Conservation (phyloP, 805 yeast species). For the Candida krabiensis region DNA sequence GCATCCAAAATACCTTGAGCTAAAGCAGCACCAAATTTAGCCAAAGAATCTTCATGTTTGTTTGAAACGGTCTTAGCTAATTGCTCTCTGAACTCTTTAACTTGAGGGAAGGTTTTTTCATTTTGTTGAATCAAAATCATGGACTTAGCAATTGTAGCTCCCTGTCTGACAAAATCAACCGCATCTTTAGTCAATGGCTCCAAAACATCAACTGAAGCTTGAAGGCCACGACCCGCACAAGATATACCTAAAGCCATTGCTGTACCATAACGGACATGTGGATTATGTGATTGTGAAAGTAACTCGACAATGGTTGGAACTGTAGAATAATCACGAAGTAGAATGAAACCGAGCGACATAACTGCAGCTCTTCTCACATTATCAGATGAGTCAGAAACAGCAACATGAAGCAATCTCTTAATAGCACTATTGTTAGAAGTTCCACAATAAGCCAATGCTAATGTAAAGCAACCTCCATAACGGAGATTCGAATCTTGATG, state of each 20-base stretch:
- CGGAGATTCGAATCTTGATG: conserved; percentile 84
- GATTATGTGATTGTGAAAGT: conserved; percentile 91
- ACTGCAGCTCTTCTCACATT: conserved; percentile 97
- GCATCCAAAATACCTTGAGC: conserved; percentile 98
- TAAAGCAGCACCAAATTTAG: conserved; percentile 95
- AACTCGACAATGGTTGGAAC: conserved; percentile 95
- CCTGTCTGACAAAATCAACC: conserved; percentile 97
- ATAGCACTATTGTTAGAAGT: conserved; percentile 90
- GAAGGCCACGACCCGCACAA: conserved; percentile 91
- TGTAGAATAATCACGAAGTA: conserved; percentile 86
- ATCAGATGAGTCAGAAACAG: conserved; percentile 95
- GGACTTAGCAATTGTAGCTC: conserved; percentile 89
- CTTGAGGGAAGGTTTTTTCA: conserved; percentile 78
- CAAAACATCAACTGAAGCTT: conserved; percentile 86
- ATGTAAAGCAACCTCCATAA: conserved; percentile 93
- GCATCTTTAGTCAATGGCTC: conserved; percentile 93
- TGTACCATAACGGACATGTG: conserved; percentile 97
- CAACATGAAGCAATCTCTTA: conserved; percentile 81
- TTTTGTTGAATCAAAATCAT: conserved; percentile 89
- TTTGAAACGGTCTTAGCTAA: conserved; percentile 75
- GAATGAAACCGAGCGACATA: conserved; percentile 83
- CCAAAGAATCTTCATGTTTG: conserved; percentile 94
- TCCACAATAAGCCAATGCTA: conserved; percentile 96
- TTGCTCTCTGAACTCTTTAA: conserved; percentile 70
- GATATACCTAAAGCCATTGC: conserved; percentile 96